These are phyloP conservation scores for Trichoderma erinaceum DNA, from an alignment of 495 filamentous ascomycete genomes.

Conservation along the genomic window DNA sequence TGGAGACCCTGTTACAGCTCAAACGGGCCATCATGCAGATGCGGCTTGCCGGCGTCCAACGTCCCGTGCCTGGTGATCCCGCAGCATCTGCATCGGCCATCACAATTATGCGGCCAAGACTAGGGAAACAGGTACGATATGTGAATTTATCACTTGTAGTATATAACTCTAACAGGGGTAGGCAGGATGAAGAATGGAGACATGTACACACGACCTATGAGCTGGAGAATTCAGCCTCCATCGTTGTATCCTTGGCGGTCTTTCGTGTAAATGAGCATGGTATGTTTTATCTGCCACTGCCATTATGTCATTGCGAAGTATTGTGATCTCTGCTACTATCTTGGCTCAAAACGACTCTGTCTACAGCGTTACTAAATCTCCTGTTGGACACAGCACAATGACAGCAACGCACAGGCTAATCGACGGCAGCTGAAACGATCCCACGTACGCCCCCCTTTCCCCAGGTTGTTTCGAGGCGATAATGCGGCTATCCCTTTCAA, in stretches of 20 bases:
- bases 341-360: not conserved
- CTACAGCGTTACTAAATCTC: not conserved
- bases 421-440: not conserved
- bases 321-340: not conserved
- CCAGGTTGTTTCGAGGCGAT: not conserved
- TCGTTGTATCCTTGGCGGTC: too few species aligned
- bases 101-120: not conserved
- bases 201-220: too few species aligned
- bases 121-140: too few species aligned
- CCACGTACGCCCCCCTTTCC: not conserved
- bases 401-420: not conserved
- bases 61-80: constrained; percentile 6
- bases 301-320: too few species aligned
- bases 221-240: too few species aligned
- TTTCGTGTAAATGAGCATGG: too few species aligned
- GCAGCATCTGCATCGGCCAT: not conserved
- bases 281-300: too few species aligned
- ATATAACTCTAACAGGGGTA: too few species aligned
- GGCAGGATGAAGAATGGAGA: too few species aligned
- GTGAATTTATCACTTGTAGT: too few species aligned
- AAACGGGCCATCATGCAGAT: not conserved
- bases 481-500: not conserved
- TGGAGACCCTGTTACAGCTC: not conserved
- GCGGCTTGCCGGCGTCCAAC: not conserved
- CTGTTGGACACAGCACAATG: not conserved